Conservation (phyloP, 257 asterid species). For the Primulina huaijiensis region DNA sequence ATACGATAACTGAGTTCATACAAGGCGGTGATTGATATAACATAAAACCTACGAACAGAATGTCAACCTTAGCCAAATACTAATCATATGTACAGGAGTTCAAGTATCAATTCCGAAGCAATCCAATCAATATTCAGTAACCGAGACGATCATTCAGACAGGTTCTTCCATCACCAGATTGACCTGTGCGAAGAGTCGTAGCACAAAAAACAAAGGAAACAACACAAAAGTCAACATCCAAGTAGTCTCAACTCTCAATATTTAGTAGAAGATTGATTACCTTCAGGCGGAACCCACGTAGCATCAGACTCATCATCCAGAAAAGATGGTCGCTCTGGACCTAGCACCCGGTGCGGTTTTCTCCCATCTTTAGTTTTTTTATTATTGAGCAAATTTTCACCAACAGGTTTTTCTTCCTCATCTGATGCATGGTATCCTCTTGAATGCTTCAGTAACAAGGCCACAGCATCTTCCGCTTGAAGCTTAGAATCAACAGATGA, state of each 20-base stretch:
- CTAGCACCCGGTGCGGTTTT: conserved; percentile 56
- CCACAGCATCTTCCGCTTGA: conserved; percentile 84
- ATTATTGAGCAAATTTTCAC: conserved; percentile 31
- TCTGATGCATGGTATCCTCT: conserved; percentile 46
- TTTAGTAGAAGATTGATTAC: conserved; percentile 32
- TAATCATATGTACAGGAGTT: background rate
- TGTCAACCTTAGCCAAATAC: conserved; percentile 17
- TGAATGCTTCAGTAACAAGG: conserved; percentile 77
- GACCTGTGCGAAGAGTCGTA: conserved; percentile 49
- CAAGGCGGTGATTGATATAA: conserved; percentile 7
- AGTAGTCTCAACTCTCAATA: background rate
- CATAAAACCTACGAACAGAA: background rate
- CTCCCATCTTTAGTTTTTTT: conserved; percentile 43
- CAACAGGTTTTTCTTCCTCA: conserved; percentile 39
- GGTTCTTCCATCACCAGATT: conserved; percentile 94
- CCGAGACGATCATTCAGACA: conserved; percentile 86
- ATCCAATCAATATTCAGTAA: conserved; percentile 35
- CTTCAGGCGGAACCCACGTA: conserved; percentile 97
- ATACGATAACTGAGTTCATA: background rate
- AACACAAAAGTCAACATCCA: background rate
- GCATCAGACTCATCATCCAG: conserved; percentile 44
- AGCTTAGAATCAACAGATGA: conserved; percentile 39
- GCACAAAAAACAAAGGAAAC: conserved; percentile 16
- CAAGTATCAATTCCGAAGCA: background rate
- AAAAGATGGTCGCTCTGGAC: conserved; percentile 81